A percentile compares a stretch with the other conserved stretches of the same genome.
Conservation (phyloP, 2,329 filamentous ascomycete genomes). For the Arthrobotrys entomopaga region DNA sequence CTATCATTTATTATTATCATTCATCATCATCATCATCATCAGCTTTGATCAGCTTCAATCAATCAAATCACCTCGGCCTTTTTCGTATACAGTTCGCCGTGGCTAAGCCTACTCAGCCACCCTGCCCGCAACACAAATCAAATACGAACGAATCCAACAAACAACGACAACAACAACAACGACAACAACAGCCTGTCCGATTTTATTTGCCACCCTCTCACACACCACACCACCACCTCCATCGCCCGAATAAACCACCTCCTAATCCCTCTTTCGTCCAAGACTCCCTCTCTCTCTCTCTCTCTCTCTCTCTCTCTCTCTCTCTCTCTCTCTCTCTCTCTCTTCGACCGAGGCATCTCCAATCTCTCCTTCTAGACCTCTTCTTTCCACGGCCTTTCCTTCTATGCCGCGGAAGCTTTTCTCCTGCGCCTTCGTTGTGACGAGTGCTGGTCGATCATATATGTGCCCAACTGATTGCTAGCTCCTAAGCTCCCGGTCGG, state of each 20-base stretch:
- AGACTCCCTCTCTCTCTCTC: background rate
- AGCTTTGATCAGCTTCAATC: background rate
- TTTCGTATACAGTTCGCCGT: background rate
- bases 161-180: no score
- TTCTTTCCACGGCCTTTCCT: background rate
- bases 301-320: background rate
- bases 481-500: constrained; percentile 9
- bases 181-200: no score
- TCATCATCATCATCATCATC: background rate
- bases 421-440: constrained; percentile 11
- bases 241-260: no score
- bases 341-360: background rate
- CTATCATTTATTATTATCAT: background rate
- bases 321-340: background rate
- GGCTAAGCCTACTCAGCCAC: constrained; percentile 9
- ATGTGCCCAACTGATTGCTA: background rate
- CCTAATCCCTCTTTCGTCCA: constrained; percentile 1
- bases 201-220: background rate
- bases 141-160: no score
- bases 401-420: background rate
- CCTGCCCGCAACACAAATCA: background rate
- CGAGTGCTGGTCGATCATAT: background rate
- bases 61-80: background rate
- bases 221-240: background rate
- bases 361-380: background rate